Conservation (phyloP, 2,329 filamentous ascomycete genomes). For the Botrytis squamosa region DNA sequence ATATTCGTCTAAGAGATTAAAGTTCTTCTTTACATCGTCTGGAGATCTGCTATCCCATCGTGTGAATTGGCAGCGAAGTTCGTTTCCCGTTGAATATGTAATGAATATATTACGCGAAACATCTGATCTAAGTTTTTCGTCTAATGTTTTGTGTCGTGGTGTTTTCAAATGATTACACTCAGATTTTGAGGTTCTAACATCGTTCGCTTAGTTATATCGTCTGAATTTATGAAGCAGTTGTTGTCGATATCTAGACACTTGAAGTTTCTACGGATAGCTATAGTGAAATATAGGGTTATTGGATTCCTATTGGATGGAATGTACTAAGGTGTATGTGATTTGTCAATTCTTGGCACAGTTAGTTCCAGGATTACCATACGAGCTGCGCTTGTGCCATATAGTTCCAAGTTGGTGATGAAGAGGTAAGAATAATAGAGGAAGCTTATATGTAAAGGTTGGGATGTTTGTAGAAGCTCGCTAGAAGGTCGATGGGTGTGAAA, state of each 20-base stretch:
- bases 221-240: fast-evolving
- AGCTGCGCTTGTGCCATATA: background rate
- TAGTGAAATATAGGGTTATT: too few relatives aligned
- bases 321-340: too few relatives aligned
- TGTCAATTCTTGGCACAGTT: too few relatives aligned
- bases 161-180: background rate
- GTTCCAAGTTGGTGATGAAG: background rate
- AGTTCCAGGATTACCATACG: background rate
- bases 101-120: background rate
- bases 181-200: fast-evolving
- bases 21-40: fast-evolving
- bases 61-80: background rate
- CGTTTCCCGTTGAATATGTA: background rate
- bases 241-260: too few relatives aligned
- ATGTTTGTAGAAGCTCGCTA: background rate
- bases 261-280: too few relatives aligned
- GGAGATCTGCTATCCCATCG: background rate
- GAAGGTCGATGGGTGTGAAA: background rate
- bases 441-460: background rate
- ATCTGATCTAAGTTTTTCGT: background rate
- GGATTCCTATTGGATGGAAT: too few relatives aligned
- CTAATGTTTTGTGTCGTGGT: background rate
- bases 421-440: fast-evolving
- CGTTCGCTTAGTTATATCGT: background rate
- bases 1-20: background rate